Percentiles rank a stretch among this genome's conserved stretches.
Evolutionary conservation across 108 stramenopile genomes (phyloP).

Genomic region (Stephanodiscus minutulus): DNA sequence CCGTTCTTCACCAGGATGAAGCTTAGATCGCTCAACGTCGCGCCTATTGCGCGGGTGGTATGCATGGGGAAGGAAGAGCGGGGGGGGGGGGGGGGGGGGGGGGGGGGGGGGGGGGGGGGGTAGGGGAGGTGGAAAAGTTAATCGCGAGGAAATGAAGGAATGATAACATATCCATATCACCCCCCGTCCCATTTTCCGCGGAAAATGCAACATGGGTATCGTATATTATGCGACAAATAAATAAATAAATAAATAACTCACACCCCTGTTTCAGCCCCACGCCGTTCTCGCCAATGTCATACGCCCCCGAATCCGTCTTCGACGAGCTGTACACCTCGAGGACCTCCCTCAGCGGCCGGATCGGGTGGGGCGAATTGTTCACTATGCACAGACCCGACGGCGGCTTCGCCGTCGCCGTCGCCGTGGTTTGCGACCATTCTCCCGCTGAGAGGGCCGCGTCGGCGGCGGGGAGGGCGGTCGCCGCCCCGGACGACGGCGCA

Average conservation of each 20-base stretch:
- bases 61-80: background rate
- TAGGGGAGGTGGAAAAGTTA: background rate
- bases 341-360: constrained; percentile 51
- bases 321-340: constrained; percentile 67
- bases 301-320: constrained; percentile 48
- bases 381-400: constrained; percentile 51
- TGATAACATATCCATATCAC: no score
- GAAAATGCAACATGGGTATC: no score
- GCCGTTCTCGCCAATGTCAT: constrained; percentile 73
- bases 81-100: background rate
- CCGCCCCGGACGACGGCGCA: background rate
- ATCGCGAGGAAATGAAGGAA: no score
- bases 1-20: constrained; percentile 39
- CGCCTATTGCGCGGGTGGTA: constrained; percentile 17
- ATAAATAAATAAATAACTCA: constrained; percentile 14
- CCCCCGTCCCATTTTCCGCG: constrained; percentile 18
- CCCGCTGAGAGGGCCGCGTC: background rate
- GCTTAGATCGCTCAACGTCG: constrained; percentile 41
- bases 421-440: no score
- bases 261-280: constrained; percentile 80
- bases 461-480: background rate
- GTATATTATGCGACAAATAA: no score
- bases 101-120: background rate
- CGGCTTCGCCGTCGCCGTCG: background rate
- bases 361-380: constrained; percentile 52